Evolutionary conservation across 768 basidiomycete species (phyloP).

Genomic region (Termitomyces sp.): DNA sequence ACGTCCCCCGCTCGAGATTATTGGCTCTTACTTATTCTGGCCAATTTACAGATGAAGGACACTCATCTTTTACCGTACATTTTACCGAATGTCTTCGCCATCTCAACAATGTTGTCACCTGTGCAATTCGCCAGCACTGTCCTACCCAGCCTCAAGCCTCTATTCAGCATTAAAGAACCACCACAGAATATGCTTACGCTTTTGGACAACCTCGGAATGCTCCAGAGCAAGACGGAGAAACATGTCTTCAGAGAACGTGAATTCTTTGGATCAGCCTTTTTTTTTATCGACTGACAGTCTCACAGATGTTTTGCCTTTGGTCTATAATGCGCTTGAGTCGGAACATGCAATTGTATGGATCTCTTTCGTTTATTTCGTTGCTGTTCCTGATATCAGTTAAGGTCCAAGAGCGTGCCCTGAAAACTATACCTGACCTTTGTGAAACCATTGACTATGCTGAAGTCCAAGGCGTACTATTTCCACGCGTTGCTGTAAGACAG

Average conservation of each 20-base stretch:
- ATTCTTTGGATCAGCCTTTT: constrained; percentile 21
- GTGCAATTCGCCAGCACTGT: constrained; percentile 78
- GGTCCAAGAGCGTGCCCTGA: constrained; percentile 91
- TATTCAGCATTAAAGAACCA: constrained; percentile 90
- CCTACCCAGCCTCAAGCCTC: constrained; percentile 81
- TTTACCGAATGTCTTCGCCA: constrained; percentile 91
- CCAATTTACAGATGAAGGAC: constrained; percentile 81
- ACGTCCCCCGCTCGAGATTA: neutral
- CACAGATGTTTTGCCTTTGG: constrained; percentile 91
- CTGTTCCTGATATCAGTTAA: constrained; percentile 20
- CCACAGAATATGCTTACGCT: constrained; percentile 96
- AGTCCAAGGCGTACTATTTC: constrained; percentile 85
- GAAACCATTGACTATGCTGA: constrained; percentile 95
- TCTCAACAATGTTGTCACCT: constrained; percentile 71
- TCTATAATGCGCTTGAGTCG: constrained; percentile 95
- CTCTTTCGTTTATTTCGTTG: neutral
- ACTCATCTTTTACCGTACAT: constrained; percentile 89
- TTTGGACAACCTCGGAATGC: constrained; percentile 80
- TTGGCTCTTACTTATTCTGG: neutral
- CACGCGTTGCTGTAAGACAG: constrained; percentile 79
- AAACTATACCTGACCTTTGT: constrained; percentile 79
- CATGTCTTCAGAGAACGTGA: constrained; percentile 82
- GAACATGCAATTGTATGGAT: constrained; percentile 76
- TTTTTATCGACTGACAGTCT: constrained; percentile 1
- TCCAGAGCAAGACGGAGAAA: constrained; percentile 89